These are phyloP conservation scores for Sclerotinia minor DNA, from an alignment of 2,329 filamentous ascomycete genomes.

Conservation along the genomic window DNA sequence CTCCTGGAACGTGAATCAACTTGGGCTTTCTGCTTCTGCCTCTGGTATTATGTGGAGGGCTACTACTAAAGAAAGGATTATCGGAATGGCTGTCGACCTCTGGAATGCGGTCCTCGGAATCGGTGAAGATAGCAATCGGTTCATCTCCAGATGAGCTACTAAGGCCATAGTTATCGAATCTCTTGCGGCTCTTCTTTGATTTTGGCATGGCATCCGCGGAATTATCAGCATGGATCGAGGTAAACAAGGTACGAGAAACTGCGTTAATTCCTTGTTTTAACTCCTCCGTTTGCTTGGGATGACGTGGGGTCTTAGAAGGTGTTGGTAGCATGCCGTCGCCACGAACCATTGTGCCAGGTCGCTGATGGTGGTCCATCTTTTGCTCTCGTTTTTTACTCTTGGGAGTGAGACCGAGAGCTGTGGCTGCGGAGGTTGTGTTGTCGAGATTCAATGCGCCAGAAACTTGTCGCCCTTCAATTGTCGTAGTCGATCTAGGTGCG, in stretches of 20 bases:
- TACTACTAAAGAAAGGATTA: slow-evolving; percentile 69
- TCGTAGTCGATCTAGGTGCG: slow-evolving; percentile 39
- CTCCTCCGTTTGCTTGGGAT: slow-evolving; percentile 55
- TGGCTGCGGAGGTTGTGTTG: slow-evolving; percentile 47
- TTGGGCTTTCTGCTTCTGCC: slow-evolving; percentile 58
- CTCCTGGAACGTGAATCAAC: slow-evolving; percentile 53
- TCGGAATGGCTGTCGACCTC: slow-evolving; percentile 63
- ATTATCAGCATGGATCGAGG: slow-evolving; percentile 42
- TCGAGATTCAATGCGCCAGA: slow-evolving; percentile 50
- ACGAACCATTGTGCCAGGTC: slow-evolving; percentile 27
- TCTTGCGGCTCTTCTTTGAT: slow-evolving; percentile 59
- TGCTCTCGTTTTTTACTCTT: slow-evolving; percentile 29
- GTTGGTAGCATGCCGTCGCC: slow-evolving; percentile 66
- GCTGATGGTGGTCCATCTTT: slow-evolving; percentile 33
- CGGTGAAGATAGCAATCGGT: slow-evolving; percentile 72
- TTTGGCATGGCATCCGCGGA: slow-evolving; percentile 59
- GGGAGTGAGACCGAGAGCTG: slow-evolving; percentile 35
- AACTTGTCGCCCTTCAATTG: slow-evolving; percentile 51
- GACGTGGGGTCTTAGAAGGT: slow-evolving; percentile 73
- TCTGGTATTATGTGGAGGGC: slow-evolving; percentile 36
- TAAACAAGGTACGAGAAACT: slow-evolving; percentile 63
- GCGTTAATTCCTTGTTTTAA: slow-evolving; percentile 53
- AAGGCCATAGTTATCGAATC: slow-evolving; percentile 55
- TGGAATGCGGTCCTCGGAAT: slow-evolving; percentile 76
- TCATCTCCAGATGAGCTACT: slow-evolving; percentile 55